Base-by-base conservation (phyloP, 1,284 basidiomycete genomes). In the Leccinum angustisporum region DNA sequence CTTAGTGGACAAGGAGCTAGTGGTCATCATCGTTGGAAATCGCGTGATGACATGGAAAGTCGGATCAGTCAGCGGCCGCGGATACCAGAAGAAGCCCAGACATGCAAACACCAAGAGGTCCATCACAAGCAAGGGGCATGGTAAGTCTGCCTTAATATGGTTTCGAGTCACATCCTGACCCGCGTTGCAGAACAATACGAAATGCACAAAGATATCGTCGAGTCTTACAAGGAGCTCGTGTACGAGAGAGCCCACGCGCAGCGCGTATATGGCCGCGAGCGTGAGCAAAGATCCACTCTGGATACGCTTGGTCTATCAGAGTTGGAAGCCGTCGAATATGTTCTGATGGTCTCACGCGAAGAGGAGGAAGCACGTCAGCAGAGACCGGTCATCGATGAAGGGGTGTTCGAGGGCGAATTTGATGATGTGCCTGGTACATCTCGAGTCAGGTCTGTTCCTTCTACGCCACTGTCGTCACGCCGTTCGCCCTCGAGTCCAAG, bases 321-420 rank as follows among this genome's bases (percentile, higher is more conserved):
- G 69, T 76, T 78, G 7, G 92, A 93, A 69, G 91, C 90, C 1
- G 77, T 95, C 21, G 90, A 92, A 67, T 95, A 95, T 69, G 83
- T 88, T 0, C 73, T 95, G 58, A 94, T 95, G 91, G 82, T 95
- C 61, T 93, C 90, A 64, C 85, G 90, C 5, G 93, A 95, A 40
- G 90, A 94, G 70, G 86, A 85, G 27, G 78, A 80, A 61, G 71
- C 65, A 67, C 66, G 65, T 46, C 63, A 55, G 54, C 62, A 56
- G 51, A 38, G 61, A 21, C 38, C 33, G n/a, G 48, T 25, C 5
- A 2, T 59, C 31, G 82, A 86, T 27, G 83, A 86, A 59, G 84
- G 82, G 4, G 78, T 87, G 1, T 86, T 87, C 64, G 81, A 82
- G 62, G 81, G 76, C 25, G 84, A 88, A 63, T 82, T 85, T 59